These are phyloP conservation scores for Cytospora leucostoma DNA, from an alignment of 2,329 filamentous ascomycete genomes.

Conservation along the genomic window DNA sequence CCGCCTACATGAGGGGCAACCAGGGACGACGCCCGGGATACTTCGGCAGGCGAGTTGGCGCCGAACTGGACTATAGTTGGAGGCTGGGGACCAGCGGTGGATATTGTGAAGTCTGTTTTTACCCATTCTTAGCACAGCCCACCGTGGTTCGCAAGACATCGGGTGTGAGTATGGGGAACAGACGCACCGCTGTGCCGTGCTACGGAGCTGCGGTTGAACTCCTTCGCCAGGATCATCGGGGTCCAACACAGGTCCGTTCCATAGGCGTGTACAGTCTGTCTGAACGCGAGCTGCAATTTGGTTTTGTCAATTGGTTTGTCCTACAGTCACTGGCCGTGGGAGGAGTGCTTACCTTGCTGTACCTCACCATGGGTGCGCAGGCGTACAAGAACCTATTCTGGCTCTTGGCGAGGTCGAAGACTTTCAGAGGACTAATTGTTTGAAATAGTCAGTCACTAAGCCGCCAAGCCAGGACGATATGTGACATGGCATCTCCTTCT, in stretches of 20 bases:
- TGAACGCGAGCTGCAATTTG: conserved; percentile 62
- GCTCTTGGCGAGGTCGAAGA: conserved; percentile 57
- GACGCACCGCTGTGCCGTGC: conserved; percentile 61
- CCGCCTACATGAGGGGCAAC: conserved; percentile 64
- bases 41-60: conserved; percentile 60
- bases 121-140: neutral
- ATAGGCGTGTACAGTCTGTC: conserved; percentile 65
- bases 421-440: conserved; percentile 53
- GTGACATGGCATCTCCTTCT: neutral
- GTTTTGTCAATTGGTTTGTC: neutral
- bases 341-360: conserved; percentile 52
- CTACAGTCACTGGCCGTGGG: neutral
- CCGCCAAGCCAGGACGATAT: neutral
- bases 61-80: conserved; percentile 70
- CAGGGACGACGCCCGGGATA: conserved; percentile 63
- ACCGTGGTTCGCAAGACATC: neutral
- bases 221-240: conserved; percentile 71
- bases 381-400: conserved; percentile 58
- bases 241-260: conserved; percentile 69
- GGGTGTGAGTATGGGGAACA: neutral
- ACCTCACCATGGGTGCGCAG: conserved; percentile 69
- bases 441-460: neutral
- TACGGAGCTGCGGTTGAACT: conserved; percentile 63
- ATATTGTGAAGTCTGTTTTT: conserved; percentile 63
- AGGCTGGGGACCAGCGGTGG: conserved; percentile 52